Percentiles rank a stretch among this genome's conserved stretches.
phyloP scores from a whole-genome alignment of 78 protist genomes.

The Dictyostelium purpureum region DNA sequence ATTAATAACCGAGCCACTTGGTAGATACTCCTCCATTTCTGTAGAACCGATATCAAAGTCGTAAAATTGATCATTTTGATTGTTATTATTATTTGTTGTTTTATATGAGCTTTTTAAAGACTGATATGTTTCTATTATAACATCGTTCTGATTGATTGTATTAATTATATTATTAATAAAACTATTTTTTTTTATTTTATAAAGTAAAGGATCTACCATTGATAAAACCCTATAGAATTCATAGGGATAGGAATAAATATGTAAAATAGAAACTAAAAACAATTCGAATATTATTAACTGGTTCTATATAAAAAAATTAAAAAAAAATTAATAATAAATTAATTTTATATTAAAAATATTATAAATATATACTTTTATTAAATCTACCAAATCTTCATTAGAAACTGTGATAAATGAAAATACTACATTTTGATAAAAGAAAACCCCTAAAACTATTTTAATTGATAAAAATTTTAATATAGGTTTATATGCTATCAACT shows the following conservation, averaged over 20 bases:
- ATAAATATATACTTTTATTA: background rate
- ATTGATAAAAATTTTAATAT: constrained; percentile 29
- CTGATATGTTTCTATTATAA: constrained; percentile 30
- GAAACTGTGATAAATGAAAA: constrained; percentile 1
- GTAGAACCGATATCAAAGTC: too few species aligned
- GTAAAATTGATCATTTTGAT: too few species aligned
- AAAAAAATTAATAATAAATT: background rate
- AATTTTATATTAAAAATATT: background rate
- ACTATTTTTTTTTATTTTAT: constrained; percentile 31
- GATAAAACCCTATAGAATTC: constrained; percentile 68
- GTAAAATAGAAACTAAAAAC: constrained; percentile 64
- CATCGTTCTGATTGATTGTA: constrained; percentile 26
- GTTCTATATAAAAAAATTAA: background rate
- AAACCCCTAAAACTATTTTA: constrained; percentile 48
- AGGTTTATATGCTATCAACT: constrained; percentile 23
- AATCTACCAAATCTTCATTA: constrained; percentile 20
- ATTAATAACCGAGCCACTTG: too few species aligned
- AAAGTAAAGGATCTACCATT: constrained; percentile 45
- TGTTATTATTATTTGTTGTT: too few species aligned
- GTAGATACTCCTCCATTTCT: too few species aligned
- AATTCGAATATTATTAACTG: constrained; percentile 44
- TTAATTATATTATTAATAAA: constrained; percentile 19
- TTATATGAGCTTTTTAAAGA: constrained; percentile 27
- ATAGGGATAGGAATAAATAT: constrained; percentile 64
- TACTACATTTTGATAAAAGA: constrained; percentile 48